Conservation (phyloP, 805 yeast species). For the Dipodascus albidus region DNA sequence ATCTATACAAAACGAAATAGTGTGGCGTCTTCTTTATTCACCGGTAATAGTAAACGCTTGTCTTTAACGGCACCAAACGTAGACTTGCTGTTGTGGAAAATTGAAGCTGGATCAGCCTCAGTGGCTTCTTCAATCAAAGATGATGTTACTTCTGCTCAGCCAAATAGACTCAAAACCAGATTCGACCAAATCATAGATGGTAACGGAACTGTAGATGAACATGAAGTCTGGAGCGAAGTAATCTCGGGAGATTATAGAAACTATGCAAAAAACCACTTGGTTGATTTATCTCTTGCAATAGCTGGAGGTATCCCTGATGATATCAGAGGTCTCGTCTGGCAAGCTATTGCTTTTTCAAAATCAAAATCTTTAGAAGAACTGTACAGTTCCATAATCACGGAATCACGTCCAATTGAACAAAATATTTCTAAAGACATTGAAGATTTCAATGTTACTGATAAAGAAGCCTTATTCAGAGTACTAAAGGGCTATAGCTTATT, state of each 20-base stretch:
- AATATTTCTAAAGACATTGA: slow-evolving; percentile 73
- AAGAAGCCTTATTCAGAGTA: slow-evolving; percentile 56
- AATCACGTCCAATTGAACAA: slow-evolving; percentile 52
- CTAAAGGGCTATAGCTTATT: slow-evolving; percentile 74
- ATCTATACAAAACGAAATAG: not conserved
- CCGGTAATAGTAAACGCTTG: not conserved
- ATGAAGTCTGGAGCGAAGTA: slow-evolving; percentile 64
- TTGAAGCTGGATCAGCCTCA: slow-evolving; percentile 28
- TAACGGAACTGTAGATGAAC: not conserved
- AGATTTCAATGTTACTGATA: slow-evolving; percentile 34
- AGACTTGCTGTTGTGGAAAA: slow-evolving; percentile 50
- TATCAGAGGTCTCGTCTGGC: slow-evolving; percentile 88
- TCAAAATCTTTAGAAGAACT: slow-evolving; percentile 48
- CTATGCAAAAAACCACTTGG: slow-evolving; percentile 52
- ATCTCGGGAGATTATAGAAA: slow-evolving; percentile 68
- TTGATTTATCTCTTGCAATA: slow-evolving; percentile 47
- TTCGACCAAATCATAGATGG: not conserved
- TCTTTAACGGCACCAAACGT: slow-evolving; percentile 30
- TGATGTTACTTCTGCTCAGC: not conserved
- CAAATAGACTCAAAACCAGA: not conserved
- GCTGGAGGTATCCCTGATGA: slow-evolving; percentile 74
- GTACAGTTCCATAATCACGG: slow-evolving; percentile 38
- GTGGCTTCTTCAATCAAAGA: slow-evolving; percentile 1
- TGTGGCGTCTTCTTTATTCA: not conserved
- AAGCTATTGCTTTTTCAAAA: slow-evolving; percentile 70